Evolutionary conservation across 345 rosid species (phyloP), one percentile per base, ranked within the genome.

Genomic region (Eucalyptus lansdowneana): DNA sequence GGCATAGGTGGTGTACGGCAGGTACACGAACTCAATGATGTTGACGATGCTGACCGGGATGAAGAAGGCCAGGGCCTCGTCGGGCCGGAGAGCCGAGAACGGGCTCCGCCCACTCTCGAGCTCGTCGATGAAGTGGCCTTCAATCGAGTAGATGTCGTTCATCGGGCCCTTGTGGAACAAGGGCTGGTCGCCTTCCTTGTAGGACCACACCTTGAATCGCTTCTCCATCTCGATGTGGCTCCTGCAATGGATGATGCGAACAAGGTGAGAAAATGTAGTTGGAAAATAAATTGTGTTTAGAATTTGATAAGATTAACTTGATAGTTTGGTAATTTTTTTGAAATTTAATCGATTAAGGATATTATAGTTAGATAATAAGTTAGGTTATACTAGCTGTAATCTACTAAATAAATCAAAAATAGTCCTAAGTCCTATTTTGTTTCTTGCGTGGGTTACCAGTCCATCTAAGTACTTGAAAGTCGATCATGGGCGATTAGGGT

Each of bases 71-170:
- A 91, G 90, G 53, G 98, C 97, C 37, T 94, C 91, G 1, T 92
- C 94, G 0, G 96, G 97, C 53, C 53, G 88, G 50, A 50, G 90
- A 1, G 96, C 95, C 9, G 88, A 31, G 83, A 95, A 95, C 0
- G 93, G 95, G 37, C 94, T 93, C 29, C 90, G 90, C 1, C 89
- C 90, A 34, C 94, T 86, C 51, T 89, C 94, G 87, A 96, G 80
- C 91, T 96, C 98, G 62, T 94, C 97, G 60, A 96, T 94, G 89
- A 95, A 92, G 25, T 95, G 96, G 11, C 98, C 98, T 91, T 96
- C 97, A 21, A 94, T 93, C 6, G 94, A 90, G 89, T 96, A 95
- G 47, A 95, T 95, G 90, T 94, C 90, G 40, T 92, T 94, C 86
- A 95, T 76, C 44, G 98, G 98, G 7, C 97, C 97, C 42, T 90